Evolutionary conservation across 2,329 filamentous ascomycete species (phyloP).

Genomic region (Talaromyces sp.): DNA sequence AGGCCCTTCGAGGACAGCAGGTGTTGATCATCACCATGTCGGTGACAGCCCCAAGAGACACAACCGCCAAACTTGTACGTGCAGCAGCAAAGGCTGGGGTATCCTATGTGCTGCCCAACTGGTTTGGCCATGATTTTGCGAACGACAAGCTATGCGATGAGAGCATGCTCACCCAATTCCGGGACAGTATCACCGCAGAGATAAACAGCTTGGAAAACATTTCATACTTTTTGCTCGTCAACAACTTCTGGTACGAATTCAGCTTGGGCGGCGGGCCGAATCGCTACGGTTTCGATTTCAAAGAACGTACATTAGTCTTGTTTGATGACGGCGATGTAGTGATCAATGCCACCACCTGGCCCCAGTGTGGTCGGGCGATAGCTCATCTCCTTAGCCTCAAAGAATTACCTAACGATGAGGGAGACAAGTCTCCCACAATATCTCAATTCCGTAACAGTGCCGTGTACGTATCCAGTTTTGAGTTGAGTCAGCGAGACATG

Average conservation of each 20-base stretch:
- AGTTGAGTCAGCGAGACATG: conserved; percentile 59
- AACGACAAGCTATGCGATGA: conserved; percentile 31
- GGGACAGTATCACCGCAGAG: conserved; percentile 13
- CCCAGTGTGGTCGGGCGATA: conserved; percentile 51
- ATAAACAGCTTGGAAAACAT: conserved; percentile 38
- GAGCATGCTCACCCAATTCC: conserved; percentile 23
- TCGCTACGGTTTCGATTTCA: conserved; percentile 48
- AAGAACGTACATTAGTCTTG: conserved; percentile 38
- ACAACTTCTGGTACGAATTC: conserved; percentile 53
- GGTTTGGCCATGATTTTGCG: conserved; percentile 27
- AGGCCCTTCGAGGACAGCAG: conserved; percentile 52
- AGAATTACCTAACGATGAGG: conserved; percentile 35
- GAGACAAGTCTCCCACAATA: conserved; percentile 35
- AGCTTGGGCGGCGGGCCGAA: conserved; percentile 35
- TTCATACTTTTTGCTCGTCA: conserved; percentile 41
- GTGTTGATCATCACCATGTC: conserved; percentile 53
- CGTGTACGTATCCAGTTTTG: conserved; percentile 54
- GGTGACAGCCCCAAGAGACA: conserved; percentile 39
- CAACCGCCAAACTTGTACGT: conserved; percentile 43
- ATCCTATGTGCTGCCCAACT: conserved; percentile 53
- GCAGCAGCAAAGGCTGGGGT: conserved; percentile 54
- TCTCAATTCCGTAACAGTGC: conserved; percentile 44
- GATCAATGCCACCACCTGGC: conserved; percentile 56
- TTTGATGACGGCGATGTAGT: conserved; percentile 54
- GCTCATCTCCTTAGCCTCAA: conserved; percentile 47